phyloP scores from a whole-genome alignment of 2,329 filamentous ascomycete genomes.

The Pseudogymnoascus sp. region DNA sequence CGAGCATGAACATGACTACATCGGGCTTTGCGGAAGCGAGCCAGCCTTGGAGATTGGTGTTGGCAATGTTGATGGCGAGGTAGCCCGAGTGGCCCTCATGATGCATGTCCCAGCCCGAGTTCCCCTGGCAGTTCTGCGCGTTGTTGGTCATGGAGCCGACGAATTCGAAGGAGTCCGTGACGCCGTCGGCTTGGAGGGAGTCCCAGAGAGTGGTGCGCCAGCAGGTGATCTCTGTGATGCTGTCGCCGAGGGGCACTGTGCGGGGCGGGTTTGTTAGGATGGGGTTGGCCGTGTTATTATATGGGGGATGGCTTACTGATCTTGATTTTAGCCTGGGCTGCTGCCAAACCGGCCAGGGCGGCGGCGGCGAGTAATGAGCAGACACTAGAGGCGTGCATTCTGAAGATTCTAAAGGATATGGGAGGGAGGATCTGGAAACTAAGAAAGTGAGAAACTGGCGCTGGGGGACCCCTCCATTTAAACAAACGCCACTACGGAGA shows the following conservation, averaged over 20 bases:
- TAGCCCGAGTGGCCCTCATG: slow-evolving; percentile 41
- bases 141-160: slow-evolving; percentile 37
- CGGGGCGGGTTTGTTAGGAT: not conserved
- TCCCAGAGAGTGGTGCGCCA: slow-evolving; percentile 39
- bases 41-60: slow-evolving; percentile 35
- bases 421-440: not conserved
- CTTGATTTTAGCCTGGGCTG: not conserved
- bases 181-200: slow-evolving; percentile 29
- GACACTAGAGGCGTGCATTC: not conserved
- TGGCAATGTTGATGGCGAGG: slow-evolving; percentile 38
- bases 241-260: slow-evolving; percentile 37
- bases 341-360: not conserved
- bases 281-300: not conserved
- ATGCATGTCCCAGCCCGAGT: slow-evolving; percentile 32
- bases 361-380: not conserved
- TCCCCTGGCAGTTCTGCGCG: slow-evolving; percentile 30
- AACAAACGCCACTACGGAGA: too few species aligned
- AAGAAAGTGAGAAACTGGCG: not conserved
- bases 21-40: slow-evolving; percentile 33
- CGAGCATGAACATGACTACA: slow-evolving; percentile 40
- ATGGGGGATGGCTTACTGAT: not conserved
- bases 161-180: slow-evolving; percentile 33
- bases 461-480: not conserved
- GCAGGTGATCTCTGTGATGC: slow-evolving; percentile 41
- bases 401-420: not conserved